Evolutionary conservation across 2,329 filamentous ascomycete species (phyloP).

Genomic region (Diplodia intermedia): DNA sequence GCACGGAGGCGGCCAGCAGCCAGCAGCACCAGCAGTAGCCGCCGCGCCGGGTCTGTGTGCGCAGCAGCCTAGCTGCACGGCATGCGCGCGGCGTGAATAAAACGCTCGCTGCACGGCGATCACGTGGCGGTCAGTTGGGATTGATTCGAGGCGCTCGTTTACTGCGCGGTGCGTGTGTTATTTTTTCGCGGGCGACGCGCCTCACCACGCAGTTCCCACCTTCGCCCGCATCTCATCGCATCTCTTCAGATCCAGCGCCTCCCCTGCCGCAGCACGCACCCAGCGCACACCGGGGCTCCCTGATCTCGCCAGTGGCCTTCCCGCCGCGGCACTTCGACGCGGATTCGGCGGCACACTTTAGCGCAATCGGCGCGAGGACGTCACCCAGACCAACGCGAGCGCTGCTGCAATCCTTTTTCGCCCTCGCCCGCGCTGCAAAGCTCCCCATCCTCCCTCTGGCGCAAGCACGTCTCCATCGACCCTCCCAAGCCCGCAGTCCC

Average conservation of each 20-base stretch:
- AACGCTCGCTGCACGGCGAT: conserved; percentile 27
- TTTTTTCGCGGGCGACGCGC: conserved; percentile 24
- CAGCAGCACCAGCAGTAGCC: conserved; percentile 5
- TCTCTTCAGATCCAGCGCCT: conserved; percentile 25
- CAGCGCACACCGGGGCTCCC: conserved; percentile 20
- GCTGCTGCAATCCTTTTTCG: conserved; percentile 31
- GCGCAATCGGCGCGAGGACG: conserved; percentile 28
- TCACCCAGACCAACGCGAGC: conserved; percentile 26
- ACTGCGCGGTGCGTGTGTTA: conserved; percentile 8
- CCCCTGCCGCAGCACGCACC: conserved; percentile 20
- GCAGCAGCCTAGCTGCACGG: conserved; percentile 23
- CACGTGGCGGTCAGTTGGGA: conserved; percentile 25
- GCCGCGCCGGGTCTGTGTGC: conserved; percentile 26
- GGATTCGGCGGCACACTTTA: conserved; percentile 28
- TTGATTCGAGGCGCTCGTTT: conserved; percentile 24
- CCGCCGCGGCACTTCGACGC: conserved; percentile 30
- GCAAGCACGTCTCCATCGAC: conserved; percentile 26
- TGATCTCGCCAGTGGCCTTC: conserved; percentile 29
- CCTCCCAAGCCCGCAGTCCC: conserved; percentile 24
- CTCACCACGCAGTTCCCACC: conserved; percentile 14
- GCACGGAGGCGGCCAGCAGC: background rate
- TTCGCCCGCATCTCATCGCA: conserved; percentile 25
- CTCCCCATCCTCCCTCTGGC: conserved; percentile 12
- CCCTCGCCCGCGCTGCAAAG: conserved; percentile 23
- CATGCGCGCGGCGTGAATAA: conserved; percentile 30